These are phyloP conservation scores for Populus davidiana DNA, from an alignment of 345 rosid genomes.

Conservation along the genomic window DNA sequence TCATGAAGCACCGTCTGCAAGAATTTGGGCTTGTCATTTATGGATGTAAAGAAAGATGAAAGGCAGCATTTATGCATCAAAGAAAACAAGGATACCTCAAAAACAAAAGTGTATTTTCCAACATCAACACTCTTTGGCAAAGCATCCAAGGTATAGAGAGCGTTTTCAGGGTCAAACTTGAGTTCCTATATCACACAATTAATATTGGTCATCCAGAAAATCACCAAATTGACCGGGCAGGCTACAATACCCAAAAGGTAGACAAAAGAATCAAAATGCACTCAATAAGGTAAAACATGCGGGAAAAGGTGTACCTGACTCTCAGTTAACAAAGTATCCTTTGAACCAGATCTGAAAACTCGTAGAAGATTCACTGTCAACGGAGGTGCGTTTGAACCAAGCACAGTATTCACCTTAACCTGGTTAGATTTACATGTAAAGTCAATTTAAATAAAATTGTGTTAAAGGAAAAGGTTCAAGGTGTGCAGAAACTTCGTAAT, in stretches of 20 bases:
- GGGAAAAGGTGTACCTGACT: conserved; percentile 51
- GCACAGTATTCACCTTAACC: conserved; percentile 84
- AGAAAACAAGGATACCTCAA: conserved; percentile 57
- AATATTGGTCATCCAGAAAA: not conserved
- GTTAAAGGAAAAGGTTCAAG: not conserved
- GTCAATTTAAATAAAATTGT: not conserved
- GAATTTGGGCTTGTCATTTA: conserved; percentile 9
- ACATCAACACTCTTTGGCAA: conserved; percentile 64
- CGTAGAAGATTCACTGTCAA: conserved; percentile 65
- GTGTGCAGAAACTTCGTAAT: not conserved
- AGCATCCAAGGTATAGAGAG: conserved; percentile 45
- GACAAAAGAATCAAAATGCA: conserved; percentile 7
- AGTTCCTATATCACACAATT: conserved; percentile 57
- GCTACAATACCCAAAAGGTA: conserved; percentile 8
- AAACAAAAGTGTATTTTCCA: conserved; percentile 74
- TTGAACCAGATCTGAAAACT: conserved; percentile 46
- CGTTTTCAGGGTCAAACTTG: conserved; percentile 53
- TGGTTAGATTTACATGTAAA: conserved; percentile 28
- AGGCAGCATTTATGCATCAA: conserved; percentile 1
- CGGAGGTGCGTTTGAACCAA: conserved; percentile 81
- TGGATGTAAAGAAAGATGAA: conserved; percentile 10
- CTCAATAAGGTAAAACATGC: not conserved
- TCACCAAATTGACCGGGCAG: not conserved
- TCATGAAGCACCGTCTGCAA: conserved; percentile 59
- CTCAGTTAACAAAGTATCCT: conserved; percentile 55